Evolutionary conservation across 106 monocot genomes (phyloP), one percentile per base, ranked within the genome.

Genomic region (Phalaenopsis aphrodite): DNA sequence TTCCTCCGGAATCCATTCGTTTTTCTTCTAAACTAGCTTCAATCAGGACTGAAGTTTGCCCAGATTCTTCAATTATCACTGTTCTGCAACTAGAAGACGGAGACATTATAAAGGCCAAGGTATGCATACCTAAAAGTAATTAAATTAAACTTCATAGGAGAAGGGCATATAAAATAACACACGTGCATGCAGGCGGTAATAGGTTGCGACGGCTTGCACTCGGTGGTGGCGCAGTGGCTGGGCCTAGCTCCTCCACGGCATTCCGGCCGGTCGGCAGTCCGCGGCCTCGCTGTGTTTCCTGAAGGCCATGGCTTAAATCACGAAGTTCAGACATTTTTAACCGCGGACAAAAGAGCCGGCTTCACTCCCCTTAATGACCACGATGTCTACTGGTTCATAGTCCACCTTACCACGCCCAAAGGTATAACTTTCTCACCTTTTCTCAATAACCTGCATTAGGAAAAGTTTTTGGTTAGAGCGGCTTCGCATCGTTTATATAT

Each of bases 131-230:
- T 30, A 30, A 30, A 30, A 30, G 0, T 30, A 30, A 30, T 30
- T 30, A 30, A 30, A 30, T 30, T 30, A 30, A 30, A 30, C 30
- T 30, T 30, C 30, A 30, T 30, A 30, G 30, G 30, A 30, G 16
- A 57, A 1, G 3, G 16, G 14, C 16, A 57, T 18, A 15, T 19
- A 47, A 47, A 57, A 57, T 19, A 14, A 17, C 56, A 57, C 14
- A 57, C 18, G 17, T 61, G 4, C 17, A 61, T 61, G 58, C 48
- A 94, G 94, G 86, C 85, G 4, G 78, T 94, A 76, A 82, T 94
- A 37, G 94, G 94, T 0, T 94, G 89, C 64, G 91, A 94, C 61
- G 94, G 91, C 14, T 81, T 94, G 77, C 82, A 91, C 43, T 94
- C 94, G 9, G 48, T 83, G 4, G 85, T 94, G 18, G 89, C 94